Percentiles rank a stretch among this genome's conserved stretches.
These are phyloP conservation scores for Pyricularia pennisetigena DNA, from an alignment of 2,329 filamentous ascomycete genomes.

Conservation along the genomic window DNA sequence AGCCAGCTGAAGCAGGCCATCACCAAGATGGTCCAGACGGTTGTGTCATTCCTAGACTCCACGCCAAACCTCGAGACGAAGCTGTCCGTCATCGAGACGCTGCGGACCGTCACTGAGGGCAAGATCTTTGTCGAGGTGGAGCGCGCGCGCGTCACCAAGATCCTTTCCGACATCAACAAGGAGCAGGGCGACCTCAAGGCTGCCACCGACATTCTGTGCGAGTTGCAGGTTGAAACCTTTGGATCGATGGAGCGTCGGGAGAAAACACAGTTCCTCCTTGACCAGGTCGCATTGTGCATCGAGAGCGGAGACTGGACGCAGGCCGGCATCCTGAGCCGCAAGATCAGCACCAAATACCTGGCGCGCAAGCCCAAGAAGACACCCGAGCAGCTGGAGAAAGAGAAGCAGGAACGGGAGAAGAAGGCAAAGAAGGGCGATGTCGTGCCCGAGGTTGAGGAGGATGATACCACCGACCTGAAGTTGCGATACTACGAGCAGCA, in stretches of 20 bases:
- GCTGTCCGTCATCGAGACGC: conserved; percentile 84
- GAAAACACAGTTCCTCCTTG: conserved; percentile 97
- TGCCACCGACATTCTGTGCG: conserved; percentile 87
- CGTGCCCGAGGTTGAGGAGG: conserved; percentile 65
- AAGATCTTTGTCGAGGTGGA: conserved; percentile 99
- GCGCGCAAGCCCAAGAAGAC: conserved; percentile 85
- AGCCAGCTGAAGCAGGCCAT: conserved; percentile 98
- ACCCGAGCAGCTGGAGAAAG: conserved; percentile 80
- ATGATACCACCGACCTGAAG: conserved; percentile 95
- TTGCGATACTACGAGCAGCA: conserved; percentile 95
- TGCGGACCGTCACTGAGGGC: conserved; percentile 94
- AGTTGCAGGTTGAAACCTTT: conserved; percentile 97
- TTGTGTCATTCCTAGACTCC: conserved; percentile 83
- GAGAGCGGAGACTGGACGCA: conserved; percentile 95
- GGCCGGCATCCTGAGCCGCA: conserved; percentile 83
- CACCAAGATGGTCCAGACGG: conserved; percentile 96
- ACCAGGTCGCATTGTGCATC: conserved; percentile 91
- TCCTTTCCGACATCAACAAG: conserved; percentile 96
- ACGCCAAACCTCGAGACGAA: conserved; percentile 82
- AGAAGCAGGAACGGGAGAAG: conserved; percentile 79
- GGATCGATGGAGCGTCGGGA: conserved; percentile 95
- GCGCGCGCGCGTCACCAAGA: conserved; percentile 87
- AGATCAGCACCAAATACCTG: conserved; percentile 94
- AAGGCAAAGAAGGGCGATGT: conserved; percentile 72
- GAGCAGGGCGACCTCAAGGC: conserved; percentile 83